Base-by-base conservation (phyloP, 345 rosid genomes). In the Acer saccharum region DNA sequence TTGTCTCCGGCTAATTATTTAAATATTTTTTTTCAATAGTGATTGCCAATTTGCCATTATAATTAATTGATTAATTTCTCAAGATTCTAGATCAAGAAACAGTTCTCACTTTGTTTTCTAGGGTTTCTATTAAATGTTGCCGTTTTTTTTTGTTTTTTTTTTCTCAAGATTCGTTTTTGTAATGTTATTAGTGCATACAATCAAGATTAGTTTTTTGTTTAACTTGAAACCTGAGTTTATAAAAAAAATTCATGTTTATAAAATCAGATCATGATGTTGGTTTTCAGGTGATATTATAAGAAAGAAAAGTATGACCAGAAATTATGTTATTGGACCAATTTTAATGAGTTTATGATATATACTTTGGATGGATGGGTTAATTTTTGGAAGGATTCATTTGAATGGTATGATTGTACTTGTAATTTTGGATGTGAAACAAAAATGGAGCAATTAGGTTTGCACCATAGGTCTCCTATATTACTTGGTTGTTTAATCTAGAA, bases 61-160 rank as follows among this genome's bases (percentile, higher is more conserved):
- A 3, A 14, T 25, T 7, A 17, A 25, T 17, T 48, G 2, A 55
- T n/a, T 50, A 48, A 58, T 58, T 18, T 58, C 21, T 52, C 55
- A 54, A 7, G 21, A 2, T 60, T 74, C 65, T 11, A 57, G 78
- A 76, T 80, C 69, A 64, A 58, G 74, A 78, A 44, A 61, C 66
- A 66, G 75, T 39, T 48, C 11, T 50, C 62, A 32, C 27, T 65
- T 50, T 65, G 66, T 73, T 21, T 69, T 63, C 50, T 58, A 68
- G 74, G 77, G 72, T 71, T 68, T 73, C 29, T 52, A 46, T 57
- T 27, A 10, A 48, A 27, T 52, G 23, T 18, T 58, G 9, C 21
- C 8, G 12, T 58, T 10, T 23, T 23, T 23, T 23, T 4, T 16
- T 58, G 1, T 23, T 23, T 23, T 23, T 4, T 16, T 54, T 16